Evolutionary conservation across 1,284 basidiomycete genomes (phyloP).

Genomic region (Melampsora larici-populina): DNA sequence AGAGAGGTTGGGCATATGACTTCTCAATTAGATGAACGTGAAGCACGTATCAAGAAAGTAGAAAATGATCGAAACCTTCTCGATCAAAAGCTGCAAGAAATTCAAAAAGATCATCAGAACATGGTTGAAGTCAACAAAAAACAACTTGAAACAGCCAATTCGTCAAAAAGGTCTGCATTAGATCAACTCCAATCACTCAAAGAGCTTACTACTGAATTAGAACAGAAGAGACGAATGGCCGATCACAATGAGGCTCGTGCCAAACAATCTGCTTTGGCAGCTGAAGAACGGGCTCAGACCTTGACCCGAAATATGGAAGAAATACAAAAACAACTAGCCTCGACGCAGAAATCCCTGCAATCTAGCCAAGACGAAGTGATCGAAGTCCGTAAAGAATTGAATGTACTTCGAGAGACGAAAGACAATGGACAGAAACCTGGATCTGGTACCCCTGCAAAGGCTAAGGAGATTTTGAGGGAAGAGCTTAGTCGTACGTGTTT

Average conservation of each 20-base stretch:
- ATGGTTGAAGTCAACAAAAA: neutral
- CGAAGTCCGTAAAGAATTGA: conserved; percentile 18
- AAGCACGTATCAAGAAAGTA: conserved; percentile 23
- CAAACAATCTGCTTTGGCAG: conserved; percentile 18
- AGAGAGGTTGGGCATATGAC: conserved; percentile 17
- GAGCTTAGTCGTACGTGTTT: conserved; percentile 23
- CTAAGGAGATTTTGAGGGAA: conserved; percentile 28
- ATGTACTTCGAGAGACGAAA: neutral
- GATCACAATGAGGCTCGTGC: conserved; percentile 26
- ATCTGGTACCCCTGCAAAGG: conserved; percentile 4
- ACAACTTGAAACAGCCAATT: neutral
- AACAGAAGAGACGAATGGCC: conserved; percentile 22
- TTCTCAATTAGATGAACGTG: conserved; percentile 34
- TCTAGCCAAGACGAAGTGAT: conserved; percentile 14
- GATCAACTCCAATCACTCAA: conserved; percentile 19
- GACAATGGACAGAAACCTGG: neutral
- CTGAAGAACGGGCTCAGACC: conserved; percentile 4
- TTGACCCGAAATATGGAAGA: conserved; percentile 12
- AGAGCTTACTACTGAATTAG: conserved; percentile 14
- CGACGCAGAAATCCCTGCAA: neutral
- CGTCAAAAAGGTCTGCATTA: neutral
- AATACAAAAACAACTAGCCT: conserved; percentile 1
- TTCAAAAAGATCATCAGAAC: conserved; percentile 16
- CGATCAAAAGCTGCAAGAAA: conserved; percentile 18
- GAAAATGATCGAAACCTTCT: conserved; percentile 33